Base-by-base conservation (phyloP, 306 rosid species). In the Vigna mungo region DNA sequence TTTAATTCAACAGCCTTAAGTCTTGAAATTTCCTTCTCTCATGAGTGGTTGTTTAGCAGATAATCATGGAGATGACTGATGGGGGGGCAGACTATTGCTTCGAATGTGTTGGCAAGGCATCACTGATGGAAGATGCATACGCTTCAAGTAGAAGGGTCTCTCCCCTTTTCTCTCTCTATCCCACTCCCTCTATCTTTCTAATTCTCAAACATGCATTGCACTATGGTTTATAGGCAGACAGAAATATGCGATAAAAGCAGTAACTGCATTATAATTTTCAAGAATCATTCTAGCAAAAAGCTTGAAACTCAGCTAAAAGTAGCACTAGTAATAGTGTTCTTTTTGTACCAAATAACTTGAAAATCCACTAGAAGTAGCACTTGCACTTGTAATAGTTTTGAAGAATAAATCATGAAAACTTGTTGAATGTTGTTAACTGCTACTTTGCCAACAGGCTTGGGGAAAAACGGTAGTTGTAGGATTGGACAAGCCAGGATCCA, bases 41-140 rank as follows among this genome's bases (percentile, higher is more conserved):
- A 5, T 21, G n/a, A 79, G 32, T 47, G 43, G 11, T 43, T 69
- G 67, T 76, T 18, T 63, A 56, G 25, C 87, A 91, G 97, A 62
- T 82, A 56, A 84, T 92, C 66, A 78, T 9, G 20, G 92, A 90
- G 68, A 88, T 89, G 80, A 92, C 93, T 63, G 88, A 54, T 15
- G 96, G 88, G 5, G 98, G 95, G 32, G 93, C 95, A 27, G 97
- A 92, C 85, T 89, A 83, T 82, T 94, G 98, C 82, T 92, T 89
- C 37, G 97, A 94, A 84, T 92, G 93, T 69, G 96, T 90, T 71
- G 97, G 98, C 59, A 67, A 66, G 76, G 83, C 93, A 63, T 86
- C 92, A 30, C 83, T 92, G 85, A 90, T 94, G 61, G 84, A 87
- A 4, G 96, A 94, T 72, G 98, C 98, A 25, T 92, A 83, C 77